Conservation (phyloP, 129 eudicot species). For the Flaveria robusta region DNA sequence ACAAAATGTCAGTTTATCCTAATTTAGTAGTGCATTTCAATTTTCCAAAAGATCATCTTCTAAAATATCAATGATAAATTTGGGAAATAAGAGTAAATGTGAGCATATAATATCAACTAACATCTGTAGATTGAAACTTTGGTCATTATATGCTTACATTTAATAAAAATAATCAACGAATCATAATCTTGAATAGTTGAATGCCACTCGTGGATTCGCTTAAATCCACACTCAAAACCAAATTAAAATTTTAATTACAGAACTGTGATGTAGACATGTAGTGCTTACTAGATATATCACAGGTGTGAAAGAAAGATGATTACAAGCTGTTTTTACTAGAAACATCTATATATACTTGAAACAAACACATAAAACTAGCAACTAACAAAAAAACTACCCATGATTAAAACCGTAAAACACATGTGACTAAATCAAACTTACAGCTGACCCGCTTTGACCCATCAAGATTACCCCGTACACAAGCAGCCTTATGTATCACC, state of each 20-base stretch:
- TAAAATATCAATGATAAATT: not conserved
- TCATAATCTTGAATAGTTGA: not conserved
- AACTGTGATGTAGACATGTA: not conserved
- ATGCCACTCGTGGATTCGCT: not conserved
- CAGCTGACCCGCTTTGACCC: no score
- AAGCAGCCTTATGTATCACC: not conserved
- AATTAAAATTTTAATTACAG: not conserved
- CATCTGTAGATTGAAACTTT: not conserved
- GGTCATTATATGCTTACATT: not conserved
- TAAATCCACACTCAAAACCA: not conserved
- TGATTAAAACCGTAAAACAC: no score
- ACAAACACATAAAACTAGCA: no score
- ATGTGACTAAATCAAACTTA: no score
- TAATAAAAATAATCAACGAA: not conserved
- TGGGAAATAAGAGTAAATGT: not conserved
- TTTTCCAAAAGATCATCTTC: not conserved
- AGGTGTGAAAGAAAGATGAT: not conserved
- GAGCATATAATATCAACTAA: not conserved
- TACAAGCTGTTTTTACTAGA: not conserved
- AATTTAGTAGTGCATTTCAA: no score
- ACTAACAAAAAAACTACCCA: no score
- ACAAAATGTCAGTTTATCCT: not conserved
- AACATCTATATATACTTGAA: no score
- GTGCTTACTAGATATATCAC: not conserved
- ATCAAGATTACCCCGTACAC: no score